These are phyloP conservation scores for Penicillium soppii DNA, from an alignment of 495 filamentous ascomycete species.

Conservation along the genomic window DNA sequence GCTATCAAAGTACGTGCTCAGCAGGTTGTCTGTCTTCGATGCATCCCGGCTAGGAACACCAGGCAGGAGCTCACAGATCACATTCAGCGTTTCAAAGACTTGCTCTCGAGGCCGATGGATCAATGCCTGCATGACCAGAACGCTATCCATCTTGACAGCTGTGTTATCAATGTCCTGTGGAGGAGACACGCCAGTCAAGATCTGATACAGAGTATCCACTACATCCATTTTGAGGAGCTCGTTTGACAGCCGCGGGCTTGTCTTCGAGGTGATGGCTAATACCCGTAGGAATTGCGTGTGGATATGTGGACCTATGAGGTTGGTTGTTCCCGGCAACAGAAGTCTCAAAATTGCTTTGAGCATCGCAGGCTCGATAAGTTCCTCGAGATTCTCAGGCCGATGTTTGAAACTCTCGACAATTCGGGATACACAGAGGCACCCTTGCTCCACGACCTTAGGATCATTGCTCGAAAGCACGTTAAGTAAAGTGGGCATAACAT, in stretches of 20 bases:
- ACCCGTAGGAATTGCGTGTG: slow-evolving; percentile 96
- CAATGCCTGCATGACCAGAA: slow-evolving; percentile 97
- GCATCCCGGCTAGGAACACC: slow-evolving; percentile 34
- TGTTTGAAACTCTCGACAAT: slow-evolving; percentile 96
- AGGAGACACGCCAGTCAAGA: slow-evolving; percentile 92
- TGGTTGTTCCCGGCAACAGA: slow-evolving; percentile 90
- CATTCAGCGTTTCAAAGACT: slow-evolving; percentile 94
- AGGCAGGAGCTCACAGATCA: slow-evolving; percentile 94
- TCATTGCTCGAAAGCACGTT: slow-evolving; percentile 90
- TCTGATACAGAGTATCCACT: slow-evolving; percentile 97
- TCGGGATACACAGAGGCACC: slow-evolving; percentile 91
- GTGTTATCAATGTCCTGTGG: slow-evolving; percentile 77
- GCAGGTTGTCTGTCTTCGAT: slow-evolving; percentile 51
- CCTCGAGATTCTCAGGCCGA: slow-evolving; percentile 82
- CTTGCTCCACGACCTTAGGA: slow-evolving; percentile 95
- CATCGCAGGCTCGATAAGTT: slow-evolving; percentile 82
- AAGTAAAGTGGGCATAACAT: slow-evolving; percentile 93
- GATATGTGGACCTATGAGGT: slow-evolving; percentile 90
- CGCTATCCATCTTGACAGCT: slow-evolving; percentile 89
- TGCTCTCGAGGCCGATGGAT: slow-evolving; percentile 97
- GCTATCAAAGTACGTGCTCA: slow-evolving; percentile 47
- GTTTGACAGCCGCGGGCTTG: slow-evolving; percentile 81
- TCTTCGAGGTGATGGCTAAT: slow-evolving; percentile 80
- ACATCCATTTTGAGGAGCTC: slow-evolving; percentile 96
- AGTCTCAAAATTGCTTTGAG: slow-evolving; percentile 86